Base-by-base conservation (phyloP, 1,284 basidiomycete genomes). In the Tilletia caries region DNA sequence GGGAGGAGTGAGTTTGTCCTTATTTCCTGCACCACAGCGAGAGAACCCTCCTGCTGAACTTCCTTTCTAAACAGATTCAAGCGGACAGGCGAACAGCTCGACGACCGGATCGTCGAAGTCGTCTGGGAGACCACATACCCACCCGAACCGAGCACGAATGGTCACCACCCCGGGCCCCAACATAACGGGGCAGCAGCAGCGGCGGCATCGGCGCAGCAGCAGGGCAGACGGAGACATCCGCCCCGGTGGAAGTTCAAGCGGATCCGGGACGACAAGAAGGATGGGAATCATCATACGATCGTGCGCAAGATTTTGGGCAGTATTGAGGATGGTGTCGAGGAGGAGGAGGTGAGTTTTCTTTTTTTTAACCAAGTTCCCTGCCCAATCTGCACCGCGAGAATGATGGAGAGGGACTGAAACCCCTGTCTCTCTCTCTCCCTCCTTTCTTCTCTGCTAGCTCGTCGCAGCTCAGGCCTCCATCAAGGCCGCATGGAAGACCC, bases 81-180 rank as follows among this genome's bases (percentile, higher is more conserved):
- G 80, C 84, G 86, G 2, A 88, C 89, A 0, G 90, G 90, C 3
- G 91, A 95, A 79, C 94, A 98, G 82, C 87, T 90, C 72, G 94
- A 98, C 81, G 94, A 97, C 81, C 88, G 95, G 8, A 88, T 98
- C 65, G 91, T 97, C 33, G 96, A 99, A 83, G 93, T 95, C 27
- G 89, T 89, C 70, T 98, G 96, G 95, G 91, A 95, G 81, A 83
- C 6, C 66, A 79, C 58, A 2, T 62, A 62, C 32, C 58, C 58
- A 10, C n/a, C 58, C 27, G 58, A 62, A 8, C 20, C 58, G 18
- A 3, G 15, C 13, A 33, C 58, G 58, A 62, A 62, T 23, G 58
- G 58, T 3, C 20, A 62, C 3, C 20, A 62, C 1, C 18, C 20
- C 87, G 88, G 52, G 87, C 87, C 66, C 96, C 77, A 88, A 95